Conservation (phyloP, 2,329 filamentous ascomycete genomes). For the Colletotrichum sp. region DNA sequence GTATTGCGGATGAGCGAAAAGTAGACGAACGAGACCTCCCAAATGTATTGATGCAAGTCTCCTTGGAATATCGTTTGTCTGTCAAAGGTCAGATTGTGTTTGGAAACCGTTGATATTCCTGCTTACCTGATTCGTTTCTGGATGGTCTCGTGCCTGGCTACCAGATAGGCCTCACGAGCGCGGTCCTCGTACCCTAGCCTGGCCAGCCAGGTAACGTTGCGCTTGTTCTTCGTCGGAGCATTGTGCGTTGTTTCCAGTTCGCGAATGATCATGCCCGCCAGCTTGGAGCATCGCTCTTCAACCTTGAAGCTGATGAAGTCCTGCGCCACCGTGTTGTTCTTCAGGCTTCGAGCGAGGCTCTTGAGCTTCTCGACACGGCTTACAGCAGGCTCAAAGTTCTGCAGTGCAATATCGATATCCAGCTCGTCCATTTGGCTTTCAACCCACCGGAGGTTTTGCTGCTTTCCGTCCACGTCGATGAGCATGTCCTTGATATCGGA, state of each 20-base stretch:
- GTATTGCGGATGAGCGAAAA: slow-evolving; percentile 96
- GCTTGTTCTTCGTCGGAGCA: slow-evolving; percentile 77
- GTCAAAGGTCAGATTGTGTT: neutral
- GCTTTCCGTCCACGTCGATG: slow-evolving; percentile 95
- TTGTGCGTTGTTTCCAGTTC: slow-evolving; percentile 80
- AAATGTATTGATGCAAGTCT: slow-evolving; percentile 90
- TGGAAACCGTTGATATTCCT: neutral
- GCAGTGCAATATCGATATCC: slow-evolving; percentile 93
- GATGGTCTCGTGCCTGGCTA: slow-evolving; percentile 78
- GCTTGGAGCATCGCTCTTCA: slow-evolving; percentile 79
- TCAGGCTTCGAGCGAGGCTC: slow-evolving; percentile 77
- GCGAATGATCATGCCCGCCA: slow-evolving; percentile 78
- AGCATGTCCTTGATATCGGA: slow-evolving; percentile 85
- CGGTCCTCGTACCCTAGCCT: slow-evolving; percentile 89
- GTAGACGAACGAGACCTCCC: slow-evolving; percentile 93
- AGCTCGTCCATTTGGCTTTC: slow-evolving; percentile 95
- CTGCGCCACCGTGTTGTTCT: slow-evolving; percentile 85
- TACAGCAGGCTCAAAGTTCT: slow-evolving; percentile 86
- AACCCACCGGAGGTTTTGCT: slow-evolving; percentile 95
- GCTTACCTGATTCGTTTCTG: slow-evolving; percentile 80
- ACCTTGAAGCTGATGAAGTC: slow-evolving; percentile 93
- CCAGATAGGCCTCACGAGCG: slow-evolving; percentile 85
- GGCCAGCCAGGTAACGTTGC: slow-evolving; percentile 83
- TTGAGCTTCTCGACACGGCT: slow-evolving; percentile 84
- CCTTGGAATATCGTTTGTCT: slow-evolving; percentile 96